phyloP scores from a whole-genome alignment of 768 basidiomycete genomes.

The Russula vinacea region DNA sequence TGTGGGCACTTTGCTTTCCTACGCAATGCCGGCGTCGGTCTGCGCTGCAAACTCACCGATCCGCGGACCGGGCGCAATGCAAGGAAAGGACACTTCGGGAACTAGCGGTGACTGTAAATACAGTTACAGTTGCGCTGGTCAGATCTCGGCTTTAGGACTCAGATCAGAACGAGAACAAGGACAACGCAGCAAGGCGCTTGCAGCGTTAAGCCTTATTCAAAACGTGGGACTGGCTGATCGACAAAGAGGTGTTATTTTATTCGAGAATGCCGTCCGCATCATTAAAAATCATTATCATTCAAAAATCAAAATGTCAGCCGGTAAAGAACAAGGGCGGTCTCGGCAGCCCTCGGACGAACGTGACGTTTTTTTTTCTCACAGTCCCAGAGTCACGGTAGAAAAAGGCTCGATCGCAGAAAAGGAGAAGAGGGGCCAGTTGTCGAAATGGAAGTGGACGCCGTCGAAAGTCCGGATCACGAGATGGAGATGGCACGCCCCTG shows the following conservation, averaged over 20 bases:
- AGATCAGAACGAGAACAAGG: slow-evolving; percentile 2
- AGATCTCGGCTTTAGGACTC: not conserved
- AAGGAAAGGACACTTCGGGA: not conserved
- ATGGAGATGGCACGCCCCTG: not conserved
- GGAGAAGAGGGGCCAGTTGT: not conserved
- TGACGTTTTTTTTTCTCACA: not conserved
- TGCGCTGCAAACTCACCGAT: slow-evolving; percentile 1
- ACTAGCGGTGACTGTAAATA: not conserved
- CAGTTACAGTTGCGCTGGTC: not conserved
- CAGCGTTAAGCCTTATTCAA: not conserved
- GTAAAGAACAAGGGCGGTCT: not conserved
- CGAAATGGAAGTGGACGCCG: not conserved
- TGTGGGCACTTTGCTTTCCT: not conserved
- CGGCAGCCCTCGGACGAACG: not conserved
- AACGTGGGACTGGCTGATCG: not conserved
- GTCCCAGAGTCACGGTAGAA: not conserved
- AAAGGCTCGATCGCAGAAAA: not conserved
- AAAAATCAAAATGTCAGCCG: not conserved
- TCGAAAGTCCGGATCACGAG: not conserved
- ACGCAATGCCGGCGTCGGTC: not conserved
- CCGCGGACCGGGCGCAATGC: slow-evolving; percentile 19
- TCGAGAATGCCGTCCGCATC: not conserved
- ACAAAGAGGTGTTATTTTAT: not conserved
- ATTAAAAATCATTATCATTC: not conserved
- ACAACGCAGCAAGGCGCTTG: not conserved